Evolutionary conservation across 2,329 filamentous ascomycete species (phyloP).

Genomic region (Thermoascus crustaceus): DNA sequence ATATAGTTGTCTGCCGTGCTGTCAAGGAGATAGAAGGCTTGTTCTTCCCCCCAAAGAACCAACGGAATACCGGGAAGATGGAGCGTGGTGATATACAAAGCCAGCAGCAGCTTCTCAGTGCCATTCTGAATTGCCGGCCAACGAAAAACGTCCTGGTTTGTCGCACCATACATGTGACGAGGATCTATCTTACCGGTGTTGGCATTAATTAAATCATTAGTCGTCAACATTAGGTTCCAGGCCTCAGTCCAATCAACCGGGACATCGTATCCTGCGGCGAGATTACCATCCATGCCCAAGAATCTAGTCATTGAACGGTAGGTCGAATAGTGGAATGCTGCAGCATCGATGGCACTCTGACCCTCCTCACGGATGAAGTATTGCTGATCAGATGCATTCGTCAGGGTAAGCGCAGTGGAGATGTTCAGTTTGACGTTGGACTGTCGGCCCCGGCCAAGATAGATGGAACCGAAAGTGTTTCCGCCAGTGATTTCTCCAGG

Average conservation of each 20-base stretch:
- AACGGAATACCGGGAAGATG: constrained; percentile 54
- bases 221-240: constrained; percentile 50
- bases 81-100: constrained; percentile 51
- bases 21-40: constrained; percentile 56
- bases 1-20: constrained; percentile 58
- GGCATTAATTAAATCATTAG: constrained; percentile 53
- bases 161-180: constrained; percentile 56
- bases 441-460: constrained; percentile 54
- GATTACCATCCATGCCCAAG: constrained; percentile 51
- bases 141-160: constrained; percentile 59
- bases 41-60: constrained; percentile 58
- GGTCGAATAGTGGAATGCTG: constrained; percentile 57
- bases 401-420: constrained; percentile 42
- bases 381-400: constrained; percentile 33
- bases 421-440: constrained; percentile 46
- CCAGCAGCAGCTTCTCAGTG: constrained; percentile 50
- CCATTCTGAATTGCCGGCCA: constrained; percentile 54
- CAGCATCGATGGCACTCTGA: constrained; percentile 49
- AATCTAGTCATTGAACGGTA: constrained; percentile 56
- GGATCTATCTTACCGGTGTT: constrained; percentile 56
- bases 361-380: constrained; percentile 47
- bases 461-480: constrained; percentile 53
- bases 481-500: constrained; percentile 57
- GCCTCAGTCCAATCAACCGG: constrained; percentile 47
- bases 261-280: constrained; percentile 46